These are phyloP conservation scores for Eruca vesicaria DNA, from an alignment of 441 rosid genomes.

Conservation along the genomic window DNA sequence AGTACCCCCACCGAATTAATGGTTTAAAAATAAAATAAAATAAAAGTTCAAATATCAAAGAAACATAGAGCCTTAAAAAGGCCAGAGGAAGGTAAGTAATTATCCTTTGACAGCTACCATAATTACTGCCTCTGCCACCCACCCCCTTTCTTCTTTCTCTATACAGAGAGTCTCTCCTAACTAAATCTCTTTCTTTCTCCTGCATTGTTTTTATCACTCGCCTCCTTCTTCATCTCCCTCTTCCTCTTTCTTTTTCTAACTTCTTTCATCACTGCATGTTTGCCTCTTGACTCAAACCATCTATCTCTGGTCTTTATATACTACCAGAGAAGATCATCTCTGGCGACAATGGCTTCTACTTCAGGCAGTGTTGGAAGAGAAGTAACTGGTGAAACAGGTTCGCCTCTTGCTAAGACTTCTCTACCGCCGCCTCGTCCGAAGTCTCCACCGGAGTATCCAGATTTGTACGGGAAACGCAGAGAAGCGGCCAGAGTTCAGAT, in stretches of 20 bases:
- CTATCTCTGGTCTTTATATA: neutral
- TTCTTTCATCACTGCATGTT: constrained; percentile 23
- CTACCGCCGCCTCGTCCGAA: constrained; percentile 82
- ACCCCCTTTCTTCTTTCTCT: neutral
- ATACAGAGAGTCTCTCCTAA: neutral
- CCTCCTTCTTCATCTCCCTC: constrained; percentile 34
- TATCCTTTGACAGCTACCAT: neutral
- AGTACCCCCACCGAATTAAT: neutral
- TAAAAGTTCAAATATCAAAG: neutral
- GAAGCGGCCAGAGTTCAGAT: constrained; percentile 71
- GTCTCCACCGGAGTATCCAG: constrained; percentile 86
- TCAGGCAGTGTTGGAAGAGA: neutral
- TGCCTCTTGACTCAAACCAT: neutral
- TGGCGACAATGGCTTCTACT: constrained; percentile 25
- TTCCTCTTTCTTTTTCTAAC: neutral
- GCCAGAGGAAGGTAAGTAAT: neutral
- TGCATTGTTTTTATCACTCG: constrained; percentile 33
- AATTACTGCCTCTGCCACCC: neutral
- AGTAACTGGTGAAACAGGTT: constrained; percentile 13
- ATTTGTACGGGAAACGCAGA: constrained; percentile 81
- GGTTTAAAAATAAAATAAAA: constrained; percentile 4
- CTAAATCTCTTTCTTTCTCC: neutral
- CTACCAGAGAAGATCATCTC: neutral
- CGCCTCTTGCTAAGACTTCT: constrained; percentile 37
- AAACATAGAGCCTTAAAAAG: neutral